phyloP scores from a whole-genome alignment of 2,329 filamentous ascomycete species.

The Colletotrichum lini region DNA sequence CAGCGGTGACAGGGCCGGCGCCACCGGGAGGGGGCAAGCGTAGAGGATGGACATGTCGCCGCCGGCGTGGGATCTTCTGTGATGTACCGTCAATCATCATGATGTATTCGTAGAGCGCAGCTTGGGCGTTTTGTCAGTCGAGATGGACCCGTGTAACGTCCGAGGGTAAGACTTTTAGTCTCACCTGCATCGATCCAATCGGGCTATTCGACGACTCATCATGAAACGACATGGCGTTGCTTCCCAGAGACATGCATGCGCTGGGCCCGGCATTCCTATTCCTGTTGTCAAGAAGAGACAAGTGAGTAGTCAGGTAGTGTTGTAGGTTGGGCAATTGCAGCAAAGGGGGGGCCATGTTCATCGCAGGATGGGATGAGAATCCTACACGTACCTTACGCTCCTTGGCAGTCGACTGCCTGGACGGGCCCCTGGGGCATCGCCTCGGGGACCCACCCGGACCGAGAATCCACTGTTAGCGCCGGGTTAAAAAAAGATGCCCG shows the following conservation, averaged over 20 bases:
- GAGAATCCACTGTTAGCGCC: slow-evolving; percentile 23
- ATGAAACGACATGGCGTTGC: slow-evolving; percentile 20
- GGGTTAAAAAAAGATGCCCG: slow-evolving; percentile 37
- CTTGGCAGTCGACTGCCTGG: too few species aligned
- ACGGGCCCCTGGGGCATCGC: slow-evolving; percentile 24
- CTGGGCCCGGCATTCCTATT: not conserved
- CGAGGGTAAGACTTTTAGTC: slow-evolving; percentile 11
- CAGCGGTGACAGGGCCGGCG: slow-evolving; percentile 15
- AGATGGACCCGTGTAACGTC: slow-evolving; percentile 5
- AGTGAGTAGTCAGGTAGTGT: too few species aligned
- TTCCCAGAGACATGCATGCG: not conserved
- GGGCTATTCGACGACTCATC: not conserved
- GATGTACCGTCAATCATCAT: not conserved
- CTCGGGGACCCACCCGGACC: slow-evolving; percentile 26
- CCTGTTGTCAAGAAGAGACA: too few species aligned
- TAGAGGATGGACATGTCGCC: not conserved
- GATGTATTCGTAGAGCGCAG: slow-evolving; percentile 13
- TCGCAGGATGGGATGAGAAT: slow-evolving; percentile 22
- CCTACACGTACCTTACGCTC: not conserved
- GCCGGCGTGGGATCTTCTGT: not conserved
- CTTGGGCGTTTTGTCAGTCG: slow-evolving; percentile 19
- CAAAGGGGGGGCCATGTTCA: not conserved
- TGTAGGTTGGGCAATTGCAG: not conserved
- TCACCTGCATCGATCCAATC: slow-evolving; percentile 7
- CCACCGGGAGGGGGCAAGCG: slow-evolving; percentile 1